Evolutionary conservation across 768 basidiomycete species (phyloP), one percentile per base, ranked within the genome.

Genomic region (Paxillus involutus): DNA sequence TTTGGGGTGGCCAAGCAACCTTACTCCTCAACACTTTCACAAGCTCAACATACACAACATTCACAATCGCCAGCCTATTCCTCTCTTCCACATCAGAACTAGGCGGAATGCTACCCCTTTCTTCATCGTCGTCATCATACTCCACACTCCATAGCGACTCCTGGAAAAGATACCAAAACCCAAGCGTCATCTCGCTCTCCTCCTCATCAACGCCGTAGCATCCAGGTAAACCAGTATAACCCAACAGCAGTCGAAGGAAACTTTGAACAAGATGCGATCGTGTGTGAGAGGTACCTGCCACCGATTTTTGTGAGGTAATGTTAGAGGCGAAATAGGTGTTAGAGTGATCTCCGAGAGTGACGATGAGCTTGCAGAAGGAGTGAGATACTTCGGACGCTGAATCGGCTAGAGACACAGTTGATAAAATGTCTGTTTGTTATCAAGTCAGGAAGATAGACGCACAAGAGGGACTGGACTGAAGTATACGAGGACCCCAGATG

Each of bases 141-240:
- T 88, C 84, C 12, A 78, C 78, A 35, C 74, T 78, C 90, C 90
- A 93, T 24, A 93, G 68, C 1, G 91, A 83, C 65, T 98, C 94
- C 69, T 96, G 94, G 52, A 96, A 81, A 39, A 91, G 74, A 58
- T 92, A 95, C 89, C 95, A 96, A 62, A 95, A 95, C 1, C 83
- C 83, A 3, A 96, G 79, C 3, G 89, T 89, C 77, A 88, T 80
- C 70, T 95, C 92, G 61, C 90, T 94, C 64, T 90, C 86, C 46
- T 91, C 89, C 66, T 95, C 94, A 44, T 95, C 93, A 0, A 82
- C 79, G 1, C 89, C 90, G 63, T 86, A 91, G 56, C 82, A 84
- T 0, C 91, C 92, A 0, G 85, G 83, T 10, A 83, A 71, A 75
- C 84, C 86, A 0, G 91, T 91, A 56, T 89, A 88, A 16, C 84